Conservation (phyloP, 2,329 filamentous ascomycete species). For the Stemphylium beticola region DNA sequence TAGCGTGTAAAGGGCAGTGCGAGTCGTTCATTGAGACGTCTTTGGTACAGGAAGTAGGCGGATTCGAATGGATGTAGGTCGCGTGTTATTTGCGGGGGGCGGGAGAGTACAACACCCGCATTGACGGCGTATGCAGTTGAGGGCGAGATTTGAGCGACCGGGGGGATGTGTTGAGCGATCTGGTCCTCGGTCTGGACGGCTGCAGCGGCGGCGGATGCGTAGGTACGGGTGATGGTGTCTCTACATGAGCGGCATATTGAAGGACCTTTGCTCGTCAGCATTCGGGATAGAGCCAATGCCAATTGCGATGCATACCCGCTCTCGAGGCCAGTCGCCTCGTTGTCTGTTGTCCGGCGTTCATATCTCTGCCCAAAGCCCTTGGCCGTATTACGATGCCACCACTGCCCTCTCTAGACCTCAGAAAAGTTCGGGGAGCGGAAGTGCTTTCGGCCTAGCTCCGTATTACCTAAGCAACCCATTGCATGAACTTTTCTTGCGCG, state of each 20-base stretch:
- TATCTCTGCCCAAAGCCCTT: slow-evolving; percentile 23
- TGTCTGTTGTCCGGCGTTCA: slow-evolving; percentile 55
- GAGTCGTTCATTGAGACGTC: slow-evolving; percentile 91
- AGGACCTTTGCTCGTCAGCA: slow-evolving; percentile 46
- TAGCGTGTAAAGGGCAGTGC: slow-evolving; percentile 84
- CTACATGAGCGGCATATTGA: slow-evolving; percentile 56
- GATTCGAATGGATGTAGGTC: slow-evolving; percentile 87
- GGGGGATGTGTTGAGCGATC: slow-evolving; percentile 38
- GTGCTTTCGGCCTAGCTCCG: slow-evolving; percentile 35
- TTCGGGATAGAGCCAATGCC: not conserved
- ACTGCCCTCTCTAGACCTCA: slow-evolving; percentile 15
- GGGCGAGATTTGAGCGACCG: slow-evolving; percentile 49
- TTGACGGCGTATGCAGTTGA: slow-evolving; percentile 53
- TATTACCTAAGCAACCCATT: slow-evolving; percentile 20
- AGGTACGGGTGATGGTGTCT: slow-evolving; percentile 47
- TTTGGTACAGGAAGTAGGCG: slow-evolving; percentile 95
- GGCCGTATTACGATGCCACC: slow-evolving; percentile 14
- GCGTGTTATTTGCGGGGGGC: slow-evolving; percentile 85
- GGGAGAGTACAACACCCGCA: slow-evolving; percentile 81
- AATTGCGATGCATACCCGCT: slow-evolving; percentile 41
- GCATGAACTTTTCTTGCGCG: slow-evolving; percentile 27
- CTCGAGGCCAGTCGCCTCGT: slow-evolving; percentile 52
- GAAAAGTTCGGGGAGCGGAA: slow-evolving; percentile 42
- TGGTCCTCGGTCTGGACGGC: slow-evolving; percentile 44
- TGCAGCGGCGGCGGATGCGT: slow-evolving; percentile 45